These are phyloP conservation scores for Diaporthe citriasiana DNA, from an alignment of 2,329 filamentous ascomycete species.

Conservation along the genomic window DNA sequence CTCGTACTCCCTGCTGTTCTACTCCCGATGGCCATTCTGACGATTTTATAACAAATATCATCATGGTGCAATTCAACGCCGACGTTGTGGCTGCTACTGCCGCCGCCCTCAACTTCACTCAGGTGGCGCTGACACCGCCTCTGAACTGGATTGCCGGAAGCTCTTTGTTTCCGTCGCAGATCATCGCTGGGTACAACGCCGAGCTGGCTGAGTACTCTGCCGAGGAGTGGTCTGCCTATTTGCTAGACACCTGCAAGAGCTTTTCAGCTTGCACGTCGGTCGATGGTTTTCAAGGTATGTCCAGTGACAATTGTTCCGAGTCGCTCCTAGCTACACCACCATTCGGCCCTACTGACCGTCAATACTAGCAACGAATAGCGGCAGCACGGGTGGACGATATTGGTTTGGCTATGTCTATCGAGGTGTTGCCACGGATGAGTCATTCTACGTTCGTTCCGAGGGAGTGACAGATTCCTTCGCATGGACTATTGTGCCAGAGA, in stretches of 20 bases:
- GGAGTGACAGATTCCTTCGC: conserved; percentile 32
- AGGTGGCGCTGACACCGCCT: conserved; percentile 38
- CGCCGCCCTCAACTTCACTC: conserved; percentile 33
- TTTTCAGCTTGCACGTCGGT: conserved; percentile 40
- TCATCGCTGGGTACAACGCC: conserved; percentile 41
- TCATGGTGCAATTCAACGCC: conserved; percentile 21
- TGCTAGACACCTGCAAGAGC: conserved; percentile 34
- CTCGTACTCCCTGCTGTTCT: neutral
- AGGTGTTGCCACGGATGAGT: conserved; percentile 35
- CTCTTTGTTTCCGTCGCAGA: conserved; percentile 36
- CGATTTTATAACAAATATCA: neutral
- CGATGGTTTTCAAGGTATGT: conserved; percentile 38
- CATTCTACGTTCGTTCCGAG: conserved; percentile 35
- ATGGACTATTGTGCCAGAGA: conserved; percentile 28
- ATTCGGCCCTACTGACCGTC: neutral
- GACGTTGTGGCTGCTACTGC: conserved; percentile 5
- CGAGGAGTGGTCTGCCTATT: conserved; percentile 30
- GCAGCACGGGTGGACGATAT: conserved; percentile 37
- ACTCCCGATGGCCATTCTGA: no score
- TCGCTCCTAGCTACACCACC: neutral
- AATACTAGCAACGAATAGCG: conserved; percentile 32
- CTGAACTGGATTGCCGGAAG: conserved; percentile 38
- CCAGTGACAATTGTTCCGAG: fast-evolving
- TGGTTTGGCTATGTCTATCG: conserved; percentile 42
- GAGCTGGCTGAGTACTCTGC: conserved; percentile 31